Base-by-base conservation (phyloP, 139 green algal species). In the Tetratostichococcus sp. region DNA sequence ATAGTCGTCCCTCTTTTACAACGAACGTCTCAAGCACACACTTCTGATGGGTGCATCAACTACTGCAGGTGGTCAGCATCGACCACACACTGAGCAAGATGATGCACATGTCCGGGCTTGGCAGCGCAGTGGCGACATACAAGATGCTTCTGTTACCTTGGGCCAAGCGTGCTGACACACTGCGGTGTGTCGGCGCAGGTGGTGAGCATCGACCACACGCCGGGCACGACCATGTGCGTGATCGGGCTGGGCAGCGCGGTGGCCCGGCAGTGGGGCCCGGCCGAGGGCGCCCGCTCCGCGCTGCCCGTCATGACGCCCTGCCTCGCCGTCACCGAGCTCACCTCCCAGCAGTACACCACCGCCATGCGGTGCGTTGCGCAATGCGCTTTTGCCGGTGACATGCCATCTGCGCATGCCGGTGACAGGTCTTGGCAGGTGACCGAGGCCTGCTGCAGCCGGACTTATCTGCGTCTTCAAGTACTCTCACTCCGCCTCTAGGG, bases 221-320 rank as follows among this genome's bases (percentile, higher is more conserved):
- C 86, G 0, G 72, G 80, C 32, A 97, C 92, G 1, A 67, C 87
- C 14, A 86, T 91, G 86, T 88, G 83, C 32, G 83, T 89, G 30
- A 62, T 93, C n/a, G 80, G 65, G 4, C 79, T 97, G 57, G 79
- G 79, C 0, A 78, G 88, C 19, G 69, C 83, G 17, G 82, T 97
- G 23, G 82, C 83, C 0, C 78, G 73, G 62, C 71, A 88, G 72
- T 85, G 75, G 30, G 90, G 90, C 0, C 30, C 79, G 0, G 77
- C 80, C 23, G 31, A 90, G 19, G 86, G 84, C 0, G 90, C 87
- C 4, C 35, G 85, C 32, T 74, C 74, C 1, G 72, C 91, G 30
- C 75, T 96, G 66, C 91, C 91, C 30, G 58, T 91, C 43, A 77
- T 94, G 59, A 77, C 42, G 25, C 89, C 91, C 31, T 76, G 92